phyloP scores from a whole-genome alignment of 2,329 filamentous ascomycete species.

The Penicillium rolfsii region DNA sequence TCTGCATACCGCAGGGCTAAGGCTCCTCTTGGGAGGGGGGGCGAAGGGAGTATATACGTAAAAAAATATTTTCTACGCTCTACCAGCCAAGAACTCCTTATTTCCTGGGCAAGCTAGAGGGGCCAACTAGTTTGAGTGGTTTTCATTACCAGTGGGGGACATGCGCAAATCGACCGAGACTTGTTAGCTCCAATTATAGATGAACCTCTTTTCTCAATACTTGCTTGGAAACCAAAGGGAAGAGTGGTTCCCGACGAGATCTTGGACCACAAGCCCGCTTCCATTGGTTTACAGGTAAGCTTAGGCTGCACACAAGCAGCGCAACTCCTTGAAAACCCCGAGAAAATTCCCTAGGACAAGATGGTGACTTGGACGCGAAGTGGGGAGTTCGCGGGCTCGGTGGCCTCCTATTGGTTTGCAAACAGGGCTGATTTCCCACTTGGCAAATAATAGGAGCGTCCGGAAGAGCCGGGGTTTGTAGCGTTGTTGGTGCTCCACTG shows the following conservation, averaged over 20 bases:
- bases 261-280: background rate
- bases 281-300: background rate
- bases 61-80: background rate
- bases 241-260: background rate
- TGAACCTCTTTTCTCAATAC: background rate
- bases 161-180: background rate
- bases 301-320: background rate
- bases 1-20: background rate
- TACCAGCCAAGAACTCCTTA: background rate
- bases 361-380: background rate
- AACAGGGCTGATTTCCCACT: conserved; percentile 1
- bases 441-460: background rate
- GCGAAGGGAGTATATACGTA: background rate
- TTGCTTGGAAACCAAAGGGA: background rate
- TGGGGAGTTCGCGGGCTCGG: background rate
- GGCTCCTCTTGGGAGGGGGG: background rate
- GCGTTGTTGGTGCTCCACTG: background rate
- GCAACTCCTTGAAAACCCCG: background rate
- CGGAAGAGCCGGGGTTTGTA: background rate
- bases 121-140: background rate
- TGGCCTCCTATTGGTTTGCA: background rate
- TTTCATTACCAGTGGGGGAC: background rate
- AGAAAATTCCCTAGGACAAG: no score
- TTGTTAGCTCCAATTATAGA: background rate
- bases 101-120: background rate